Base-by-base conservation (phyloP, 257 asterid genomes). In the Buddleja alternifolia region DNA sequence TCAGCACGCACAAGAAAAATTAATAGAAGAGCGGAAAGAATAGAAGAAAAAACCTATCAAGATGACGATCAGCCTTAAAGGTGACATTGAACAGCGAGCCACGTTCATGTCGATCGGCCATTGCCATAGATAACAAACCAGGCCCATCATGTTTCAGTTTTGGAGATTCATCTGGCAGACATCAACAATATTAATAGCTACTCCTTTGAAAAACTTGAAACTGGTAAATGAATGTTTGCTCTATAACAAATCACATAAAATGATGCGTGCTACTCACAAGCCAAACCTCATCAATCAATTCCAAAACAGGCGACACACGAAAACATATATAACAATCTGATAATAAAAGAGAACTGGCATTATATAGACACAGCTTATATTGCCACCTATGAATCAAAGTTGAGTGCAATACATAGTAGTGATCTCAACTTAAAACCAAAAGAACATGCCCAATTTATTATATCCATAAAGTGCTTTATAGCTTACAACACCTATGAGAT, bases 101-200 rank as follows among this genome's bases (percentile, higher is more conserved):
- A 1, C 93, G 96, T 45, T 85, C 86, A 60, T 91, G 91, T 12
- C 95, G 90, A 65, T 94, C 99, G 67, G 92, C 92, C 75, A 94
- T 82, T 7, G 93, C 88, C 97, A 94, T 94, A 20, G 99, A 86
- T 58, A 94, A 81, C 73, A 94, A 86, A 73, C 97, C 99, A 58
- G 92, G 89, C 36, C 78, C 69, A 54, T 94, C 97, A 80, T 94
- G 99, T 70, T 82, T 91, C 78, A 89, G 82, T 73, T 87, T 94
- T 0, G 97, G 83, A 58, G 82, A 75, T 78, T 94, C 99, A 50
- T 85, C 99, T 94, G 92, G 57, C 81, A 83, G 25, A 68, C 17
- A 66, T 39, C 10, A 66, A 55, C 61, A 61, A 19, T 32, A 50
- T 70, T 60, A 74, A 51, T 29, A 61, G 76, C 71, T 72, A 74